These are phyloP conservation scores for Knoxdaviesia proteae DNA, from an alignment of 2,329 filamentous ascomycete species.

Conservation along the genomic window DNA sequence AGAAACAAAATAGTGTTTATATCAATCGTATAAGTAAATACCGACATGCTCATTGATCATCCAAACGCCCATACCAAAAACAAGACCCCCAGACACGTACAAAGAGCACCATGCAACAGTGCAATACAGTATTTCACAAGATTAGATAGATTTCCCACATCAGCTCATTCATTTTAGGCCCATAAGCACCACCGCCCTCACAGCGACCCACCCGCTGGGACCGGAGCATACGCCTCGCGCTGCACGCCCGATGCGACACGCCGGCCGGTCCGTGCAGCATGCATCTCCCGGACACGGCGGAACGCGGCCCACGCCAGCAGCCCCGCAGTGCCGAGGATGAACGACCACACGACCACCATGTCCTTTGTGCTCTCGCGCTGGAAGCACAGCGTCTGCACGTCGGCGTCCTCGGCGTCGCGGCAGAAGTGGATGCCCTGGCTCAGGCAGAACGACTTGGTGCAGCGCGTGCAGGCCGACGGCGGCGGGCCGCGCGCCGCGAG, in stretches of 20 bases:
- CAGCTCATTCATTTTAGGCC: too few relatives aligned
- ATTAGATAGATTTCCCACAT: too few relatives aligned
- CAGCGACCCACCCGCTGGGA: too few relatives aligned
- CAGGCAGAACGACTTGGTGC: constrained; percentile 45
- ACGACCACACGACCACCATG: constrained; percentile 43
- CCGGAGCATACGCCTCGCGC: not conserved
- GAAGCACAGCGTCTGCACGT: constrained; percentile 42
- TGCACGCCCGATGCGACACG: not conserved
- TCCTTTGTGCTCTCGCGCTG: constrained; percentile 48
- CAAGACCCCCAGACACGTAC: too few relatives aligned
- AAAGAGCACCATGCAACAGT: too few relatives aligned
- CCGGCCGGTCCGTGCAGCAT: constrained; percentile 9
- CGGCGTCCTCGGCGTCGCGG: constrained; percentile 37
- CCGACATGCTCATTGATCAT: too few relatives aligned
- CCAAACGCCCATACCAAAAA: too few relatives aligned
- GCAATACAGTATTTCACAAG: too few relatives aligned
- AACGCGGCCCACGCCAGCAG: constrained; percentile 38
- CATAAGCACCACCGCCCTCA: too few relatives aligned
- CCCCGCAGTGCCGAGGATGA: constrained; percentile 36
- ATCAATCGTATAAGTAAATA: too few relatives aligned
- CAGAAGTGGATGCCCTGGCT: constrained; percentile 39
- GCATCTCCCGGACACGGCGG: constrained; percentile 23
- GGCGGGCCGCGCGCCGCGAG: constrained; percentile 10
- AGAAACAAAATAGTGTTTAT: too few relatives aligned
- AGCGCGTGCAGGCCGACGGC: constrained; percentile 30